phyloP scores from a whole-genome alignment of 1,284 basidiomycete genomes.

The Farysia itapuensis region DNA sequence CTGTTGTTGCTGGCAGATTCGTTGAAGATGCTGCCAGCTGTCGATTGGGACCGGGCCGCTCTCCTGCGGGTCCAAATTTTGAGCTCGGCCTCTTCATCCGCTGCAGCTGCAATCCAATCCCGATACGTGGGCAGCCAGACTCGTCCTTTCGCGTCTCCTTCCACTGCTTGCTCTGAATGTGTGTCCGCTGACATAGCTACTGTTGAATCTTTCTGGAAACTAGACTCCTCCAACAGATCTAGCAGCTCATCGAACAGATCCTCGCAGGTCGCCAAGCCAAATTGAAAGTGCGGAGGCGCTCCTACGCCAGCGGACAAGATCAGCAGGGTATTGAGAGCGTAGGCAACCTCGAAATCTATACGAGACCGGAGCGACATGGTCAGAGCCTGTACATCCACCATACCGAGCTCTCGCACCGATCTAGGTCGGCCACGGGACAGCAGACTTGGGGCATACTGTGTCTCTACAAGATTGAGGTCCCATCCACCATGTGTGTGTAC shows the following conservation, averaged over 20 bases:
- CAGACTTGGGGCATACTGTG: slow-evolving; percentile 66
- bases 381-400: slow-evolving; percentile 83
- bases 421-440: slow-evolving; percentile 66
- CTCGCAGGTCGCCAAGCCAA: slow-evolving; percentile 70
- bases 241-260: slow-evolving; percentile 85
- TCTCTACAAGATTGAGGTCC: slow-evolving; percentile 73
- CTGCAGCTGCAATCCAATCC: slow-evolving; percentile 47
- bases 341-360: slow-evolving; percentile 79
- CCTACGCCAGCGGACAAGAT: slow-evolving; percentile 70
- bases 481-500: slow-evolving; percentile 81
- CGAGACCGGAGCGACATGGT: slow-evolving; percentile 86
- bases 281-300: slow-evolving; percentile 68
- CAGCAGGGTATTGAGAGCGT: slow-evolving; percentile 85
- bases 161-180: neutral
- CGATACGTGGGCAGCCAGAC: slow-evolving; percentile 31
- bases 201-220: slow-evolving; percentile 66
- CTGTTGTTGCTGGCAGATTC: slow-evolving; percentile 1
- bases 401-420: slow-evolving; percentile 75
- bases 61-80: slow-evolving; percentile 36
- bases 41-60: slow-evolving; percentile 12
- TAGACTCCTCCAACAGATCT: slow-evolving; percentile 80
- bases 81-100: slow-evolving; percentile 50
- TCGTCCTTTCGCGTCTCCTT: slow-evolving; percentile 1
- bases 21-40: slow-evolving; percentile 12
- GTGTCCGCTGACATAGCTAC: slow-evolving; percentile 17